Evolutionary conservation across 257 asterid species (phyloP).

Genomic region (Fraxinus excelsior): DNA sequence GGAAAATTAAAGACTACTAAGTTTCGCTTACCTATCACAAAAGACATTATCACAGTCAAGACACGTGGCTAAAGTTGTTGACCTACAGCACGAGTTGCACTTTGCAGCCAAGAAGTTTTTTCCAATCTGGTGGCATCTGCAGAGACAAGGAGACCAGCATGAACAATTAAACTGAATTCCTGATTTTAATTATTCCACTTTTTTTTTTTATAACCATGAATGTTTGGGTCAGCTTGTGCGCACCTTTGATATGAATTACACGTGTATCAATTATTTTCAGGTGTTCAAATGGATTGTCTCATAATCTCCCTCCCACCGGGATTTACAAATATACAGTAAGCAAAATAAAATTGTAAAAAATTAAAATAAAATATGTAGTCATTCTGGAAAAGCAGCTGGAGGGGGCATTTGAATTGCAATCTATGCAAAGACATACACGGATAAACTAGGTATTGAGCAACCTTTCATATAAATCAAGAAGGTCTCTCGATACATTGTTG

Average conservation of each 20-base stretch:
- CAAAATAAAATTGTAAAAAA: neutral
- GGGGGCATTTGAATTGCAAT: constrained; percentile 6
- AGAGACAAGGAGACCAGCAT: constrained; percentile 24
- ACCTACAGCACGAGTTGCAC: constrained; percentile 68
- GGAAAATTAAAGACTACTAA: neutral
- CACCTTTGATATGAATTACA: constrained; percentile 8
- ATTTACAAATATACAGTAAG: neutral
- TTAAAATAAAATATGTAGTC: neutral
- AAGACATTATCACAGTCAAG: constrained; percentile 62
- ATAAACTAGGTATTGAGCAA: constrained; percentile 31
- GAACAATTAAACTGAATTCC: neutral
- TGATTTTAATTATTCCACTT: constrained; percentile 11
- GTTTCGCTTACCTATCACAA: constrained; percentile 69
- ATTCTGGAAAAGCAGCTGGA: constrained; percentile 4
- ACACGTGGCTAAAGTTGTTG: constrained; percentile 70
- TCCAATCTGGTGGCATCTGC: constrained; percentile 72
- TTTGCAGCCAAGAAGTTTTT: constrained; percentile 52
- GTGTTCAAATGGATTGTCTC: neutral
- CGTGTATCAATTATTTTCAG: neutral
- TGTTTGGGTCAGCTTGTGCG: no score
- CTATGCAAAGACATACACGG: constrained; percentile 11
- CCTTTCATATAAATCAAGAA: constrained; percentile 81
- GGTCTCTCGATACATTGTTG: constrained; percentile 52
- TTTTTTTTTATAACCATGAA: no score
- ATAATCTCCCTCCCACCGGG: neutral